Conservation (phyloP, 2,329 filamentous ascomycete species). For the Aspergillus floridensis region DNA sequence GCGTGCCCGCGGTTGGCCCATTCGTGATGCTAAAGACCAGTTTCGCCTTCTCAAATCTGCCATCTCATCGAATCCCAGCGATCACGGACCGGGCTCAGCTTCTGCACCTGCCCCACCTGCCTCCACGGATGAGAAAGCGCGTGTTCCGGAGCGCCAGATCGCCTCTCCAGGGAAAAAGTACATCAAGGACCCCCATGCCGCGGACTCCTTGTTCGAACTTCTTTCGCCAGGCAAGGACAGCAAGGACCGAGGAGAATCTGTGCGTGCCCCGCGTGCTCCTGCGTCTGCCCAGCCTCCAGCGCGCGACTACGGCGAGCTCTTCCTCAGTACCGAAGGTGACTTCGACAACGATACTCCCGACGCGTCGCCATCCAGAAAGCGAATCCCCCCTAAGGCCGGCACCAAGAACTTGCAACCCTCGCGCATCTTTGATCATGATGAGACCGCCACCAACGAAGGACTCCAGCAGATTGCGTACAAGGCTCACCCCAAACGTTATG, state of each 20-base stretch:
- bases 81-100: conserved; percentile 8
- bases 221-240: conserved; percentile 58
- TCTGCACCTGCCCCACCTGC: conserved; percentile 8
- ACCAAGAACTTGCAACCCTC: conserved; percentile 62
- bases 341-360: conserved; percentile 18
- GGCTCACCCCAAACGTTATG: conserved; percentile 74
- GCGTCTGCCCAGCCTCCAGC: conserved; percentile 67
- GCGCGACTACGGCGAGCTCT: conserved; percentile 69
- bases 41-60: conserved; percentile 67
- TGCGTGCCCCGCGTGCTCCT: conserved; percentile 61
- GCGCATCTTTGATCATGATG: conserved; percentile 63
- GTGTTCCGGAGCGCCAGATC: conserved; percentile 10
- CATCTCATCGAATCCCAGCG: conserved; percentile 25
- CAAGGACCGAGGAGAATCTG: conserved; percentile 47
- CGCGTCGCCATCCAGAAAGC: conserved; percentile 23
- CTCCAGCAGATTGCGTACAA: conserved; percentile 47
- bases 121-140: conserved; percentile 3
- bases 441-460: conserved; percentile 45
- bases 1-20: conserved; percentile 90
- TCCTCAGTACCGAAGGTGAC: conserved; percentile 48
- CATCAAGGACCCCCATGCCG: conserved; percentile 45
- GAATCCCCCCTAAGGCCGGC: conserved; percentile 53
- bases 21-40: conserved; percentile 82
- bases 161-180: conserved; percentile 41
- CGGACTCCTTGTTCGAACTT: conserved; percentile 66